Evolutionary conservation across 331 rosid genomes (phyloP).

Genomic region (Quercus lobata): DNA sequence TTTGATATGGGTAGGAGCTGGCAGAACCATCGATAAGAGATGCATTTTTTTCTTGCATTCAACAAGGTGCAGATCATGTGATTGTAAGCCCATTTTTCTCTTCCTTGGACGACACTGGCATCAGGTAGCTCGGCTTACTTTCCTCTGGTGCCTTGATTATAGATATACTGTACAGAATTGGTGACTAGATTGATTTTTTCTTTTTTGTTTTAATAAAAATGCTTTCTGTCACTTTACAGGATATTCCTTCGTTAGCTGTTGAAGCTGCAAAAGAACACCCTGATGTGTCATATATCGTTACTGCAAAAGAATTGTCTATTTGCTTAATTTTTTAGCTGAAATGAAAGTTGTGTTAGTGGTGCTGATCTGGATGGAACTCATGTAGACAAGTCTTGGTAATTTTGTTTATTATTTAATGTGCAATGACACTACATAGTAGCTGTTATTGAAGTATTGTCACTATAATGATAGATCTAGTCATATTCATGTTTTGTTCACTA

Average conservation of each 20-base stretch:
- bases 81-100: constrained; percentile 81
- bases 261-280: constrained; percentile 88
- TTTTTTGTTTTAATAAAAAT: neutral
- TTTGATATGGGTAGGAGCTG: too few relatives aligned
- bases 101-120: constrained; percentile 89
- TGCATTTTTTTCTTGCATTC: neutral
- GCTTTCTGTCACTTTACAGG: constrained; percentile 45
- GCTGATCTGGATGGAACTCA: neutral
- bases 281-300: constrained; percentile 60
- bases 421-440: neutral
- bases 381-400: neutral
- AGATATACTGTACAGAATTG: neutral
- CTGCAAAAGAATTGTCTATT: constrained; percentile 41
- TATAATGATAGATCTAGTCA: neutral
- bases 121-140: constrained; percentile 44
- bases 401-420: neutral
- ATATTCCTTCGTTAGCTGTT: constrained; percentile 82
- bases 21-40: too few relatives aligned
- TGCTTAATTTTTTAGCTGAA: neutral
- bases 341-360: neutral
- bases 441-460: neutral
- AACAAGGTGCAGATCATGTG: constrained; percentile 62
- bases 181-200: neutral
- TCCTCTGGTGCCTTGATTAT: neutral
- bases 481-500: too few relatives aligned